These are phyloP conservation scores for Helenozyma baotianmanensis DNA, from an alignment of 805 yeast genomes.

Conservation along the genomic window DNA sequence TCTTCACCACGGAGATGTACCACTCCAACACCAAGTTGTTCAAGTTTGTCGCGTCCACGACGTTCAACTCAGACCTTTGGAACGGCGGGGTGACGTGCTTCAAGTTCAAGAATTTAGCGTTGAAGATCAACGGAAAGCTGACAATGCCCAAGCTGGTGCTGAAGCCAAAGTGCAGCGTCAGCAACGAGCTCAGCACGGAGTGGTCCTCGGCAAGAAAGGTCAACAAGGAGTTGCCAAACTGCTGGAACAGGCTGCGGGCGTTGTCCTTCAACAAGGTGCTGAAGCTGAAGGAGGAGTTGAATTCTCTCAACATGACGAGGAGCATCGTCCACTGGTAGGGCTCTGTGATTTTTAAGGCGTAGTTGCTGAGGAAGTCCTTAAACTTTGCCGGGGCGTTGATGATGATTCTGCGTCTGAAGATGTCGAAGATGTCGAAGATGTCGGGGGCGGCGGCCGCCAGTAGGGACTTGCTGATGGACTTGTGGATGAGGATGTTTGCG, in stretches of 20 bases:
- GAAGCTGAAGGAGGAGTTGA: conserved; percentile 21
- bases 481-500: too few relatives aligned
- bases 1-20: conserved; percentile 41
- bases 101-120: conserved; percentile 26
- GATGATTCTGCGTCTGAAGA: conserved; percentile 46
- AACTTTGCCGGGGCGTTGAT: conserved; percentile 48
- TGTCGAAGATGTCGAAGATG: conserved; percentile 26
- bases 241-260: conserved; percentile 10
- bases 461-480: conserved; percentile 15
- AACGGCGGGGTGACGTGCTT: conserved; percentile 7
- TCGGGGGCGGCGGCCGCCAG: conserved; percentile 11
- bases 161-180: conserved; percentile 17
- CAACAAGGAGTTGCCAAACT: conserved; percentile 14
- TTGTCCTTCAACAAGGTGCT: conserved; percentile 16
- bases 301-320: conserved; percentile 45
- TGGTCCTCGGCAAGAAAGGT: conserved; percentile 10
- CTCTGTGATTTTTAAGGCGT: conserved; percentile 38
- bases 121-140: conserved; percentile 45
- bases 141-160: conserved; percentile 52
- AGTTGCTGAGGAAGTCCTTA: conserved; percentile 46
- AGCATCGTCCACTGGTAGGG: conserved; percentile 43
- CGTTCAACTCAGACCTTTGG: conserved; percentile 15
- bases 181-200: conserved; percentile 10
- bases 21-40: conserved; percentile 42
- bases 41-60: conserved; percentile 22